These are phyloP conservation scores for Fusarium xyrophilum DNA, from an alignment of 2,329 filamentous ascomycete species.

Conservation along the genomic window DNA sequence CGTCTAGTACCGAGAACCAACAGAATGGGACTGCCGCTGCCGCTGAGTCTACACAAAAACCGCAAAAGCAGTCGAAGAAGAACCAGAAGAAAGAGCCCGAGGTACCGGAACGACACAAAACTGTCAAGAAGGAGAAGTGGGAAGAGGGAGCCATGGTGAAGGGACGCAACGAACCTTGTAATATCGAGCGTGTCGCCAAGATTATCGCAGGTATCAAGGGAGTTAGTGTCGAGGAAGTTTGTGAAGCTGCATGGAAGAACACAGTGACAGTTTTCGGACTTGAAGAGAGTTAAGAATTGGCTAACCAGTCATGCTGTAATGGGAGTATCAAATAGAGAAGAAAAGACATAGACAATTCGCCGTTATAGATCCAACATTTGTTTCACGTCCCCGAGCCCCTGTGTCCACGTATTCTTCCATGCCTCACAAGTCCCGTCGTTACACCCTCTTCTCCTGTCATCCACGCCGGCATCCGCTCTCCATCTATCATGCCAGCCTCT, in stretches of 20 bases:
- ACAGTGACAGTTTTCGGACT: slow-evolving; percentile 81
- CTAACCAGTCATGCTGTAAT: slow-evolving; percentile 10
- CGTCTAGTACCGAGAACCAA: slow-evolving; percentile 26
- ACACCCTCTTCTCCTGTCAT: slow-evolving; percentile 88
- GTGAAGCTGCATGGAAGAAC: slow-evolving; percentile 85
- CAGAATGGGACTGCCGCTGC: slow-evolving; percentile 35
- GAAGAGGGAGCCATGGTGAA: slow-evolving; percentile 88
- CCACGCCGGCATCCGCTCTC: slow-evolving; percentile 83
- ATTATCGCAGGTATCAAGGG: slow-evolving; percentile 88
- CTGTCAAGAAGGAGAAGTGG: slow-evolving; percentile 97
- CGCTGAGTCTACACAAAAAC: slow-evolving; percentile 35
- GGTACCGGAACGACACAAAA: slow-evolving; percentile 75
- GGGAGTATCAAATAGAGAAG: slow-evolving; percentile 45
- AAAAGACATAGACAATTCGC: slow-evolving; percentile 39
- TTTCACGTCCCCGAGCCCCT: slow-evolving; percentile 62
- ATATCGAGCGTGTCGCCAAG: slow-evolving; percentile 85
- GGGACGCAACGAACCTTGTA: slow-evolving; percentile 90
- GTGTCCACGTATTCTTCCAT: slow-evolving; percentile 68
- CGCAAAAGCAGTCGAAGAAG: slow-evolving; percentile 54
- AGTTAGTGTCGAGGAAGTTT: slow-evolving; percentile 79
- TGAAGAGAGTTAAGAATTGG: slow-evolving; percentile 46
- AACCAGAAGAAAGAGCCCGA: slow-evolving; percentile 68
- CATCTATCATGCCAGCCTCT: slow-evolving; percentile 77
- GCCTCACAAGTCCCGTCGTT: slow-evolving; percentile 72
- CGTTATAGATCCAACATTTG: slow-evolving; percentile 23